phyloP scores from a whole-genome alignment of 129 eudicot genomes.

The Flaveria robusta region DNA sequence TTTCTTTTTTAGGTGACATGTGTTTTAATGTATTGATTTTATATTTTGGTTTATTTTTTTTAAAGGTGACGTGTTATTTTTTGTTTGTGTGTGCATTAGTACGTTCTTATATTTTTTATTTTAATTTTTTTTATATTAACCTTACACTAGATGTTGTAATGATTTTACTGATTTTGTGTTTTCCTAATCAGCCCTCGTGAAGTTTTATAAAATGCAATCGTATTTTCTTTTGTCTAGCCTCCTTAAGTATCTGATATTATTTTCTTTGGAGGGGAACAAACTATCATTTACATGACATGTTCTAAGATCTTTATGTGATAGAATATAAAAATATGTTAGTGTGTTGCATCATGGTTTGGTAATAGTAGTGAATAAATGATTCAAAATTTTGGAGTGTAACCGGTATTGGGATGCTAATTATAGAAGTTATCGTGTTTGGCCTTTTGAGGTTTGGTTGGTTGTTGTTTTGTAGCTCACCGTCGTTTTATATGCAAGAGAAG shows the following conservation, averaged over 20 bases:
- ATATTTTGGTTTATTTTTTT: neutral
- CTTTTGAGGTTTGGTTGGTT: neutral
- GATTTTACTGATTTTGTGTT: neutral
- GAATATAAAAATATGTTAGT: neutral
- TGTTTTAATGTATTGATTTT: neutral
- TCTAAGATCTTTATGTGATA: neutral
- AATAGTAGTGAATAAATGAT: neutral
- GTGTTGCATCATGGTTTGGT: neutral
- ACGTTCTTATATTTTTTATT: neutral
- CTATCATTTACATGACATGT: neutral
- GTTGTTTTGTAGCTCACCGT: neutral
- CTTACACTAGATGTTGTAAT: neutral
- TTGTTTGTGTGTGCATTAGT: neutral
- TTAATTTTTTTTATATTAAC: too few species aligned
- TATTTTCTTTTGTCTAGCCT: neutral
- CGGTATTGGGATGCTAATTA: neutral
- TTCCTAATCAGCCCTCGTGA: neutral
- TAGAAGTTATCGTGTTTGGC: neutral
- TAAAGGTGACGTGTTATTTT: neutral
- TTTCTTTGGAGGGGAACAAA: neutral
- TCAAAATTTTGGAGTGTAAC: neutral
- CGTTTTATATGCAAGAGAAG: neutral
- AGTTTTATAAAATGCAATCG: neutral
- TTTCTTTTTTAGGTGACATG: conserved; percentile 18
- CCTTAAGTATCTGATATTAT: too few species aligned